Conservation (phyloP, 345 rosid species). For the Excoecaria cochinchinensis region DNA sequence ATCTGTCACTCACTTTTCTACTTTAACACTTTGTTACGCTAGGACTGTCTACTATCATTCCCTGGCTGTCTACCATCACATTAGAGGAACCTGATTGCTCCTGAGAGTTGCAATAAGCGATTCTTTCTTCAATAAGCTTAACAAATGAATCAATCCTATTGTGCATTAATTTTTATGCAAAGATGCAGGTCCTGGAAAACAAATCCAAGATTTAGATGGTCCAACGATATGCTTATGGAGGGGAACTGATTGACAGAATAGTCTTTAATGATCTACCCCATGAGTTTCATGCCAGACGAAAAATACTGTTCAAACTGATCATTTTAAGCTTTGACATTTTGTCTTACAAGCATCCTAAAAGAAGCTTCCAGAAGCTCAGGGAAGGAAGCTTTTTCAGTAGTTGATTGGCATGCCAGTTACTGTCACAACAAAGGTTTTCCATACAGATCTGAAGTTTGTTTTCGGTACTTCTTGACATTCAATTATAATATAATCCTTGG, state of each 20-base stretch:
- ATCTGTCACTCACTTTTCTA: too few species aligned
- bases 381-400: constrained; percentile 94
- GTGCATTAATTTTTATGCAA: not conserved
- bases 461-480: not conserved
- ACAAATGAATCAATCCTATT: not conserved
- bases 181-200: constrained; percentile 80
- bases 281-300: not conserved
- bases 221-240: constrained; percentile 73
- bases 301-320: not conserved
- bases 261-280: constrained; percentile 13
- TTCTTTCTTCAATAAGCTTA: not conserved
- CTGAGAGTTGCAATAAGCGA: too few species aligned
- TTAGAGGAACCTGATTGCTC: constrained; percentile 53
- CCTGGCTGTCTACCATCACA: too few species aligned
- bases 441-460: constrained; percentile 88
- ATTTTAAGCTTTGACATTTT: not conserved
- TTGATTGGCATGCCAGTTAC: constrained; percentile 78
- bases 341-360: constrained; percentile 63
- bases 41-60: too few species aligned
- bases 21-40: too few species aligned
- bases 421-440: constrained; percentile 88
- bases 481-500: not conserved
- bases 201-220: constrained; percentile 86
- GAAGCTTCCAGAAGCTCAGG: constrained; percentile 65
- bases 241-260: constrained; percentile 85